Conservation (phyloP, 306 rosid genomes). For the Albizia julibrissin region DNA sequence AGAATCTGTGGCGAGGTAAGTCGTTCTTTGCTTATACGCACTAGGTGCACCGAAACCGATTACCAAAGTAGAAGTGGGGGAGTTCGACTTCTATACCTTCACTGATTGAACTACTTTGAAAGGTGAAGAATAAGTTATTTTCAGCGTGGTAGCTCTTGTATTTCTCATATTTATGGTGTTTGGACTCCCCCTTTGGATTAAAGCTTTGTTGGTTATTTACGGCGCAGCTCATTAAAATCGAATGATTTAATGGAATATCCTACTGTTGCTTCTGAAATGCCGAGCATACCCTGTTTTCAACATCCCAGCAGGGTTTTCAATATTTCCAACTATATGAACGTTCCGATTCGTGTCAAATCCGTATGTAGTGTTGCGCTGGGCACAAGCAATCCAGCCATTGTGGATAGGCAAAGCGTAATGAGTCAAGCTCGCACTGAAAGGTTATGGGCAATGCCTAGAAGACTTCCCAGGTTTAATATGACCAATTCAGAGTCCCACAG, state of each 20-base stretch:
- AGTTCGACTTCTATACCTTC: too few relatives aligned
- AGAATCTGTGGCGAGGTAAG: too few relatives aligned
- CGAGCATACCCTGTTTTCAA: background rate
- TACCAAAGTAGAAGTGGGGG: too few relatives aligned
- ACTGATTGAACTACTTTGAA: background rate
- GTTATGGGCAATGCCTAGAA: constrained; percentile 9
- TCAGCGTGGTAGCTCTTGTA: background rate
- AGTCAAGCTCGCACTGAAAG: background rate
- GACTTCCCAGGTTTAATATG: background rate
- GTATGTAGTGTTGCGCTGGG: background rate
- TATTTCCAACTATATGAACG: background rate
- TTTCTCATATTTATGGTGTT: too few relatives aligned
- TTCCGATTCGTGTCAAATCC: background rate
- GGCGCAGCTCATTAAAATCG: background rate
- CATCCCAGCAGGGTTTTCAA: constrained; percentile 9
- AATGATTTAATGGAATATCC: constrained; percentile 27
- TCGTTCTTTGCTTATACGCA: too few relatives aligned
- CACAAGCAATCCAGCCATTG: constrained; percentile 14
- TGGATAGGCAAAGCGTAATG: background rate
- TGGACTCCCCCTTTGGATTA: background rate
- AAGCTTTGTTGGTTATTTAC: background rate
- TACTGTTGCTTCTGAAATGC: constrained; percentile 19
- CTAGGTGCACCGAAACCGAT: too few relatives aligned
- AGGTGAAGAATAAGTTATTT: background rate
- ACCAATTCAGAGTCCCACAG: background rate